A percentile compares a stretch with the other conserved stretches of the same genome.
phyloP scores from a whole-genome alignment of 2,329 filamentous ascomycete species.

The Sporothrix mexicana region DNA sequence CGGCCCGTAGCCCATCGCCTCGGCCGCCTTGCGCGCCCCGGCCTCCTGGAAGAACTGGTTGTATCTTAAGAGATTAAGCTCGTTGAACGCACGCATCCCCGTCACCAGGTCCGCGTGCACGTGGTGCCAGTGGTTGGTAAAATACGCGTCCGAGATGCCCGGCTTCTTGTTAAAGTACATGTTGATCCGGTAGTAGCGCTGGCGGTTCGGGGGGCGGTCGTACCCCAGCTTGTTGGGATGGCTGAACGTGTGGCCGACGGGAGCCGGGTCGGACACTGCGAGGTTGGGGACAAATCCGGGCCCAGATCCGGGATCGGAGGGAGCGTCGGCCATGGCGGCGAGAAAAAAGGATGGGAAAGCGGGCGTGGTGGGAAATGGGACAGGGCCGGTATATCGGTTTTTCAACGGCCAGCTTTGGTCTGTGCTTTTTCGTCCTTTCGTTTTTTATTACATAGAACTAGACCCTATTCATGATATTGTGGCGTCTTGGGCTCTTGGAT shows the following conservation, averaged over 20 bases:
- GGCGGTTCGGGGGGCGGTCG: conserved; percentile 1
- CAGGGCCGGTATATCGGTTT: conserved; percentile 2
- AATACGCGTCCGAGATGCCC: conserved; percentile 13
- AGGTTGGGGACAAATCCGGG: too few relatives aligned
- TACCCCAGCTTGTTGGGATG: not conserved
- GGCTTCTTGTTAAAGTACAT: conserved; percentile 11
- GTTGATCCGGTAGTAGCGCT: conserved; percentile 20
- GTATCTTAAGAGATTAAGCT: not conserved
- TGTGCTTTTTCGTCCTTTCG: not conserved
- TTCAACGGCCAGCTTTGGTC: not conserved
- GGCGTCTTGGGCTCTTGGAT: not conserved
- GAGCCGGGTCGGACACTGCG: not conserved
- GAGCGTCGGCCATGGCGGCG: not conserved
- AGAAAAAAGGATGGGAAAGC: not conserved
- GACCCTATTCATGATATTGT: not conserved
- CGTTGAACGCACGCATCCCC: not conserved
- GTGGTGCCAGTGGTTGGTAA: conserved; percentile 17
- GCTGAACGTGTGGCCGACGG: conserved; percentile 3
- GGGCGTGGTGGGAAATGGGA: not conserved
- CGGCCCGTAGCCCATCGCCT: conserved; percentile 22
- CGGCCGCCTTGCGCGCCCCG: not conserved
- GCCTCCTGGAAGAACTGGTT: conserved; percentile 21
- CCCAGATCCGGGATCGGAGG: not conserved
- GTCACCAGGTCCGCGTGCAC: conserved; percentile 15
- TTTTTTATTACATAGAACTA: too few relatives aligned